phyloP scores from a whole-genome alignment of 2,329 filamentous ascomycete species.

The Fusarium mangiferae region DNA sequence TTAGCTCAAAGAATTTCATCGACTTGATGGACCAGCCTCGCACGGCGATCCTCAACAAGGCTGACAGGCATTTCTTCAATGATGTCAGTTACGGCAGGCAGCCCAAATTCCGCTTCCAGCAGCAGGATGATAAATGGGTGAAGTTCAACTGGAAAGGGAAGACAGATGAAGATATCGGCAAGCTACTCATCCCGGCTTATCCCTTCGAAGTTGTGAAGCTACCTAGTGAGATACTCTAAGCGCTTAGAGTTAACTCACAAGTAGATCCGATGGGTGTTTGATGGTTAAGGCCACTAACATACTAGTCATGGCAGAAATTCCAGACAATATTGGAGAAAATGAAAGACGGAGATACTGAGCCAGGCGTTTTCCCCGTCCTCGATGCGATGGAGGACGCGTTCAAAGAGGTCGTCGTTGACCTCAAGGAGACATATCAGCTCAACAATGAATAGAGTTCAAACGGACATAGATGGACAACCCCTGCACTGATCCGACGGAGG shows the following conservation, averaged over 20 bases:
- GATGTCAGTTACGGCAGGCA: neutral
- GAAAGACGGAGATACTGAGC: neutral
- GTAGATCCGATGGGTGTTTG: too few relatives aligned
- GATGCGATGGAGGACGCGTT: neutral
- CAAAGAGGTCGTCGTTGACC: too few relatives aligned
- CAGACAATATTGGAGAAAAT: too few relatives aligned
- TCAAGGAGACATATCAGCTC: too few relatives aligned
- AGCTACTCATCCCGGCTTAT: neutral
- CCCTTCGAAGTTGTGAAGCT: neutral
- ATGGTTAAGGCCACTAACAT: too few relatives aligned
- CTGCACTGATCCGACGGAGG: too few relatives aligned
- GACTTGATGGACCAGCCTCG: neutral
- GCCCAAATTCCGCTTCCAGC: neutral
- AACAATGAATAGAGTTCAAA: too few relatives aligned
- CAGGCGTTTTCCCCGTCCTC: neutral
- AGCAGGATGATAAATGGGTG: too few relatives aligned
- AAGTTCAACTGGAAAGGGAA: too few relatives aligned
- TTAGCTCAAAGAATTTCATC: neutral
- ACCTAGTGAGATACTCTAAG: neutral
- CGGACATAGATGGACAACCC: too few relatives aligned
- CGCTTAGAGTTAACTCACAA: too few relatives aligned
- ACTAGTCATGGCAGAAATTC: too few relatives aligned
- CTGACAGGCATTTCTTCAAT: neutral
- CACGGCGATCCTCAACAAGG: neutral
- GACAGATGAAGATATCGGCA: neutral